These are phyloP conservation scores for Pholiota conissans DNA, from an alignment of 768 basidiomycete species.

Conservation along the genomic window DNA sequence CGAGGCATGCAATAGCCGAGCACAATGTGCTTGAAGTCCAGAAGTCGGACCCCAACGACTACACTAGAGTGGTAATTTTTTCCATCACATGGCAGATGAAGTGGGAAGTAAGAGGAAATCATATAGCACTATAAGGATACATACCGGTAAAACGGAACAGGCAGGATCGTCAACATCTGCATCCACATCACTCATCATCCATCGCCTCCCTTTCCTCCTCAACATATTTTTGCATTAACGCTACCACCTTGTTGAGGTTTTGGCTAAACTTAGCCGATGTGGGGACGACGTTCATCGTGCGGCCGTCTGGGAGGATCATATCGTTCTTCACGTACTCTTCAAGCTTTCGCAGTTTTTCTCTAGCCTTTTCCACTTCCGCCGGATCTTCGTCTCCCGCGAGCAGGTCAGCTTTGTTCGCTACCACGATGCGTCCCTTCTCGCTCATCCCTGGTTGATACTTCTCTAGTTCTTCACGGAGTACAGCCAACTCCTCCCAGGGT, in stretches of 20 bases:
- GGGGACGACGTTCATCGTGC: slow-evolving; percentile 68
- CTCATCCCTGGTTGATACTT: slow-evolving; percentile 80
- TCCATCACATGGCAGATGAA: neutral
- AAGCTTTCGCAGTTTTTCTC: slow-evolving; percentile 53
- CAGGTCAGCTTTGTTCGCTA: slow-evolving; percentile 95
- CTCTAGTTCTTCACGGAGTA: slow-evolving; percentile 82
- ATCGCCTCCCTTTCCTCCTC: slow-evolving; percentile 28
- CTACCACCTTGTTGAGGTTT: slow-evolving; percentile 73
- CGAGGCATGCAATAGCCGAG: neutral
- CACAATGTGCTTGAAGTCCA: neutral
- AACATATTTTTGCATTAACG: slow-evolving; percentile 68
- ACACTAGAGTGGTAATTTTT: neutral
- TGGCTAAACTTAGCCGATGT: slow-evolving; percentile 85
- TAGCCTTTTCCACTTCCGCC: slow-evolving; percentile 51
- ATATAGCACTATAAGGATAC: neutral
- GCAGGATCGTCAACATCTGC: neutral
- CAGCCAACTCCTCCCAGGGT: slow-evolving; percentile 76
- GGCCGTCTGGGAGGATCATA: slow-evolving; percentile 37
- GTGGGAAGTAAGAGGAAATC: neutral
- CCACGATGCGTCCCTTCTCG: slow-evolving; percentile 71
- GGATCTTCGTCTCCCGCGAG: slow-evolving; percentile 54
- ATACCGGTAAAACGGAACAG: neutral
- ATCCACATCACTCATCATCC: slow-evolving; percentile 13
- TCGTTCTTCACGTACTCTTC: slow-evolving; percentile 55
- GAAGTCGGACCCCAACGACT: neutral